A percentile compares a stretch with the other conserved stretches of the same genome.
Evolutionary conservation across 805 yeast genomes (phyloP).

Genomic region (Sungouiozyma intestinalis): DNA sequence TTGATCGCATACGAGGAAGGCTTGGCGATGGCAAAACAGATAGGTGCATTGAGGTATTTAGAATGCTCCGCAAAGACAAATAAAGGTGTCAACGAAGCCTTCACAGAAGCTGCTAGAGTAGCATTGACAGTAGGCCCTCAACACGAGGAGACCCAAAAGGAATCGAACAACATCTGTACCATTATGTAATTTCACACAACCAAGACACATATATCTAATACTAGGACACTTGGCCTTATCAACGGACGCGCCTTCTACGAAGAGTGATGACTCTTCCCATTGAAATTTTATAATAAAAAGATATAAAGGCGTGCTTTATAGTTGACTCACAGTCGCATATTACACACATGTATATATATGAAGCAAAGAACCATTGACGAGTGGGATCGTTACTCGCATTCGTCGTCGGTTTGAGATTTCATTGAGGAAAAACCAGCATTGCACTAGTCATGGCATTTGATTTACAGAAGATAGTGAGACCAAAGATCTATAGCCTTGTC

Average conservation of each 20-base stretch:
- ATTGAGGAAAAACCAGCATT: conserved; percentile 29
- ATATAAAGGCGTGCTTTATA: not conserved
- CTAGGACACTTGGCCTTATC: too few relatives aligned
- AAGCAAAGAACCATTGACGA: not conserved
- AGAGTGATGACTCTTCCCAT: not conserved
- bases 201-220: not conserved
- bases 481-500: conserved; percentile 70
- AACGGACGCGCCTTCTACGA: too few relatives aligned
- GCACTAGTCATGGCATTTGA: conserved; percentile 45
- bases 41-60: conserved; percentile 88
- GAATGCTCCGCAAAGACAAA: conserved; percentile 96
- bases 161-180: conserved; percentile 28
- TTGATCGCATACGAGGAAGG: conserved; percentile 90
- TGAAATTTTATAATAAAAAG: not conserved
- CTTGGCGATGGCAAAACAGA: conserved; percentile 77
- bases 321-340: not conserved
- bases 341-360: not conserved
- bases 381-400: not conserved
- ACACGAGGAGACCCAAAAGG: conserved; percentile 33
- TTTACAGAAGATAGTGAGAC: conserved; percentile 48
- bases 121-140: conserved; percentile 84
- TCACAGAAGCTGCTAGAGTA: conserved; percentile 96
- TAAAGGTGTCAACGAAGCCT: conserved; percentile 98
- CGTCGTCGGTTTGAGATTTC: too few relatives aligned
- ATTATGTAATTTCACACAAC: conserved; percentile 28